Conservation (phyloP, 2,329 filamentous ascomycete species). For the Gaeumannomyces tritici region DNA sequence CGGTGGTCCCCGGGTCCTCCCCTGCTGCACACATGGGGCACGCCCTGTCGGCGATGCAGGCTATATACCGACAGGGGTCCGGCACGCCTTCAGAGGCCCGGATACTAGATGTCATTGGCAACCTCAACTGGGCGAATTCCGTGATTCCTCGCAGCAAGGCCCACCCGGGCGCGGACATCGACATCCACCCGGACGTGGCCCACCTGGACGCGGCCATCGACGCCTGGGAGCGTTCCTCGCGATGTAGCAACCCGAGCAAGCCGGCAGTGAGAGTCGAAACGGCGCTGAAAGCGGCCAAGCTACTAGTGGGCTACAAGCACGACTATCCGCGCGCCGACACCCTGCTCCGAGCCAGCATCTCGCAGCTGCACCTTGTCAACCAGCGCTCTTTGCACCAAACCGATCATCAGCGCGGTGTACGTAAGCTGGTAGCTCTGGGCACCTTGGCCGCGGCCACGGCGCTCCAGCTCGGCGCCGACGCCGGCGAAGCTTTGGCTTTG, state of each 20-base stretch:
- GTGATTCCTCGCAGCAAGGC: no score
- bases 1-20: no score
- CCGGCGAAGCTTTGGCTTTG: not conserved
- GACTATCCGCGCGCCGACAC: not conserved
- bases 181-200: not conserved
- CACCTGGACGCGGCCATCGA: not conserved
- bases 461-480: not conserved
- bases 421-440: not conserved
- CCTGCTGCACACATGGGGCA: no score
- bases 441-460: not conserved
- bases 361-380: not conserved
- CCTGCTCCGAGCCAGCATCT: not conserved
- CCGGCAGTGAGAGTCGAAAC: not conserved
- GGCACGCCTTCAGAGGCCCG: no score
- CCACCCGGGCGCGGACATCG: no score
- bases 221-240: not conserved
- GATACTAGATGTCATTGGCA: no score
- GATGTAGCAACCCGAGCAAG: not conserved
- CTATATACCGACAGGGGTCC: no score
- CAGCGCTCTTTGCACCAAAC: not conserved
- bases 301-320: not conserved
- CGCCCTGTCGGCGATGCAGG: no score
- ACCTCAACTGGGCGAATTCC: no score
- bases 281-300: not conserved
- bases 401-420: not conserved